A percentile compares a stretch with the other conserved stretches of the same genome.
Evolutionary conservation across 305 asterid species (phyloP).

Genomic region (Coffea humblotiana): DNA sequence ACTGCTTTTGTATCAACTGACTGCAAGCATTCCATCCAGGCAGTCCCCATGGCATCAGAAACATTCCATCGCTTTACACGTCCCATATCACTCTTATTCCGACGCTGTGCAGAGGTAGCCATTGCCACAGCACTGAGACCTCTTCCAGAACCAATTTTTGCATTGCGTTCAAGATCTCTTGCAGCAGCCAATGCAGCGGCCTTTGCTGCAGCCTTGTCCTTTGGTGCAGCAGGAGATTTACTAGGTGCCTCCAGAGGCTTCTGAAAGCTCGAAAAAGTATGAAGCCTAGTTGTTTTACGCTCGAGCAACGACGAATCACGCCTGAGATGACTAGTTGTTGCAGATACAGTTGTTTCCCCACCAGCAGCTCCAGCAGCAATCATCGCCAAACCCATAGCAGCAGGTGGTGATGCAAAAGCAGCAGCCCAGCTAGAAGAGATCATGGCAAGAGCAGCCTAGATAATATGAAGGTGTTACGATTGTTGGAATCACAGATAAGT

Average conservation of each 20-base stretch:
- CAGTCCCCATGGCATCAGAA: slow-evolving; percentile 98
- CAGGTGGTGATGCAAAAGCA: slow-evolving; percentile 99
- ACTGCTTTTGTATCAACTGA: slow-evolving; percentile 94
- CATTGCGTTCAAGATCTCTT: slow-evolving; percentile 97
- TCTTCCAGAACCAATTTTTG: slow-evolving; percentile 99
- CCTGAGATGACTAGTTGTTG: slow-evolving; percentile 62
- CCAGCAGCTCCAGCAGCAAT: slow-evolving; percentile 99
- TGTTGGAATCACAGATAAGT: slow-evolving; percentile 18
- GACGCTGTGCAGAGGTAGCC: slow-evolving; percentile 96
- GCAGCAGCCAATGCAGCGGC: slow-evolving; percentile 99
- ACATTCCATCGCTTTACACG: slow-evolving; percentile 98
- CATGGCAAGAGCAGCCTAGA: slow-evolving; percentile 97
- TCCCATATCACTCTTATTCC: slow-evolving; percentile 75
- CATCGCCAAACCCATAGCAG: slow-evolving; percentile 98
- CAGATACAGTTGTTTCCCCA: slow-evolving; percentile 73
- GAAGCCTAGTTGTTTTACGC: slow-evolving; percentile 77
- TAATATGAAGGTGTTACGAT: slow-evolving; percentile 28
- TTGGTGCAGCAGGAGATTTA: slow-evolving; percentile 69
- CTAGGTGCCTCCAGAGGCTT: slow-evolving; percentile 76
- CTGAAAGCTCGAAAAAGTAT: slow-evolving; percentile 95
- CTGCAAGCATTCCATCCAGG: slow-evolving; percentile 96
- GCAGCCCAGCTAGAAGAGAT: slow-evolving; percentile 99
- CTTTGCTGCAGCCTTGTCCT: slow-evolving; percentile 98
- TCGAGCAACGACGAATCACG: slow-evolving; percentile 95
- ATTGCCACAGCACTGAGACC: slow-evolving; percentile 99